Base-by-base conservation (phyloP, 352 stramenopile species). In the Aphanomyces cochlioides region DNA sequence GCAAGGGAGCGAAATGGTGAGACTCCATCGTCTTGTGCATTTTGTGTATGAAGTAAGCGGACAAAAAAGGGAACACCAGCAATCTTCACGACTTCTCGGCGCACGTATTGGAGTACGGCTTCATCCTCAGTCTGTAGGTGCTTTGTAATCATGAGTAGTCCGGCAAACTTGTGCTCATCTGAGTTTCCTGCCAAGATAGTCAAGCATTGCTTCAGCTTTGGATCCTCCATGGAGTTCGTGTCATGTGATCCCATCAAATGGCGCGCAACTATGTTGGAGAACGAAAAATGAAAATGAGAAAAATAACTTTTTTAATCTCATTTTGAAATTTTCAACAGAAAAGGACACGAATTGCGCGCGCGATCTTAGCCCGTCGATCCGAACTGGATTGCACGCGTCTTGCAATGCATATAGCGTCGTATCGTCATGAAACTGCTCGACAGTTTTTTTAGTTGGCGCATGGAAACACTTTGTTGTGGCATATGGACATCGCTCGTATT, bases 111-210 rank as follows among this genome's bases (percentile, higher is more conserved):
- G 56, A 88, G 73, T 17, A 47, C 21, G 73, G 80, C 40, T 79
- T 74, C 47, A 59, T 59, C 19, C 79, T 69, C 63, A 40, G 17
- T 19, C 17, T 66, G 40, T 21, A 92, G 67, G 7, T 82, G 82
- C 72, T 93, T 95, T 28, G 87, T 90, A 78, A 93, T 73, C 87
- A 95, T 95, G 43, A 93, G 78, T 76, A 95, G 71, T 1, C 87
- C 87, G 1, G 87, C 87, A 64, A 95, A 93, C 73, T 93, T 93
- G 81, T 95, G 85, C 75, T 95, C 87, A 56, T 95, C 85, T 6
- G 81, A 87, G 34, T 78, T 77, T 0, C 87, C 87, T 53, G 76
- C 72, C 43, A 95, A 76, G 74, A 93, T 87, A 19, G 72, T 76
- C 74, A 95, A 74, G 56, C 87, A 95, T 40, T 91, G 79, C 63